Percentiles rank a stretch among this genome's conserved stretches.
phyloP scores from a whole-genome alignment of 140 eudicot species.

The Oenanthe javanica region DNA sequence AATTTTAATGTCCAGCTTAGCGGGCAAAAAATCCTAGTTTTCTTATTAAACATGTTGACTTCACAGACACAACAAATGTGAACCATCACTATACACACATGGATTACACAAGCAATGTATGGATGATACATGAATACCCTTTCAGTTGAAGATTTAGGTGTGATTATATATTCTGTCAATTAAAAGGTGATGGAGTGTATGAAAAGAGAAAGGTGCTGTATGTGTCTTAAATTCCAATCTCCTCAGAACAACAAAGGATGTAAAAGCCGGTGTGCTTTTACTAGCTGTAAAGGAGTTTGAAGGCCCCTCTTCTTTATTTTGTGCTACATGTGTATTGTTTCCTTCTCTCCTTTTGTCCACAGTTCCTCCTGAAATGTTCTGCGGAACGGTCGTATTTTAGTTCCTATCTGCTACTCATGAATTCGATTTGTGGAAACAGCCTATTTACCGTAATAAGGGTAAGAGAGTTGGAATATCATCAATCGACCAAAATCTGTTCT shows the following conservation, averaged over 20 bases:
- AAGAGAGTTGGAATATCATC: no score
- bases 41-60: no score
- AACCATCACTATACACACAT: background rate
- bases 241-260: background rate
- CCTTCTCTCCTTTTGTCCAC: background rate
- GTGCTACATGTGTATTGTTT: background rate
- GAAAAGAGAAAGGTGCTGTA: background rate
- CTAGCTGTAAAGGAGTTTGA: background rate
- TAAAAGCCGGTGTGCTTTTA: background rate
- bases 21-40: no score
- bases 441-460: no score
- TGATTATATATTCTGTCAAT: background rate
- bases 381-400: no score
- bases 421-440: no score
- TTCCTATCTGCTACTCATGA: no score
- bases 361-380: background rate
- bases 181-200: background rate
- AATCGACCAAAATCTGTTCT: no score
- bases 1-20: no score
- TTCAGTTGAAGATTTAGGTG: no score
- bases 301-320: slow-evolving; percentile 4
- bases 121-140: background rate
- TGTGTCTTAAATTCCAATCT: background rate
- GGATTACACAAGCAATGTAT: background rate
- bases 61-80: no score